Evolutionary conservation across 345 rosid genomes (phyloP).

Genomic region (Hypericum androsaemum): DNA sequence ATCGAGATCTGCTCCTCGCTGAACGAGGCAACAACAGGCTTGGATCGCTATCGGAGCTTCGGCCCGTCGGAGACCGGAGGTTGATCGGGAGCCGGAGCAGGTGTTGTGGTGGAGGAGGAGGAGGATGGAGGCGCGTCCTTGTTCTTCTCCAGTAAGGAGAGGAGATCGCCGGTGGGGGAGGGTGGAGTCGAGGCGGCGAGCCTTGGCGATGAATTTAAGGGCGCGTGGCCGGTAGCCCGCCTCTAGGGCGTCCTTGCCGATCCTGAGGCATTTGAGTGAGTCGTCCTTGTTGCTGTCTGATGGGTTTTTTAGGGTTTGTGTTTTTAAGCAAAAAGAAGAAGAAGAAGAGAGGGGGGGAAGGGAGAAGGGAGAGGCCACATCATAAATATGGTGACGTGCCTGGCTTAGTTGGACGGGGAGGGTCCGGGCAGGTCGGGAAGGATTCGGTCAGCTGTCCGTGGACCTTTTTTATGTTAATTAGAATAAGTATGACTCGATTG

Average conservation of each 20-base stretch:
- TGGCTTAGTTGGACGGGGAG: too few relatives aligned
- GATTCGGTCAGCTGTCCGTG: too few relatives aligned
- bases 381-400: too few relatives aligned
- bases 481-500: too few relatives aligned
- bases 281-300: slow-evolving; percentile 98
- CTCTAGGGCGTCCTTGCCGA: slow-evolving; percentile 63
- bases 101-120: slow-evolving; percentile 25
- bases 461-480: too few relatives aligned
- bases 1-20: slow-evolving; percentile 68
- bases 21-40: slow-evolving; percentile 23
- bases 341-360: too few relatives aligned
- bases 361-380: too few relatives aligned
- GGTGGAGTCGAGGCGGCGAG: slow-evolving; percentile 84
- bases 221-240: slow-evolving; percentile 77
- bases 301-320: slow-evolving; percentile 13
- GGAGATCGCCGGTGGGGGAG: slow-evolving; percentile 54
- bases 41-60: slow-evolving; percentile 33
- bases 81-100: slow-evolving; percentile 48
- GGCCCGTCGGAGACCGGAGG: slow-evolving; percentile 20
- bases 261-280: slow-evolving; percentile 70
- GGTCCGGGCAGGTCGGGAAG: too few relatives aligned
- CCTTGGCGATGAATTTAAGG: slow-evolving; percentile 64
- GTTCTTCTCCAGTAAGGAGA: slow-evolving; percentile 32
- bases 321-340: too few relatives aligned
- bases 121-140: slow-evolving; percentile 19